These are phyloP conservation scores for Dothidotthia symphoricarpi DNA, from an alignment of 2,329 filamentous ascomycete genomes.

Conservation along the genomic window DNA sequence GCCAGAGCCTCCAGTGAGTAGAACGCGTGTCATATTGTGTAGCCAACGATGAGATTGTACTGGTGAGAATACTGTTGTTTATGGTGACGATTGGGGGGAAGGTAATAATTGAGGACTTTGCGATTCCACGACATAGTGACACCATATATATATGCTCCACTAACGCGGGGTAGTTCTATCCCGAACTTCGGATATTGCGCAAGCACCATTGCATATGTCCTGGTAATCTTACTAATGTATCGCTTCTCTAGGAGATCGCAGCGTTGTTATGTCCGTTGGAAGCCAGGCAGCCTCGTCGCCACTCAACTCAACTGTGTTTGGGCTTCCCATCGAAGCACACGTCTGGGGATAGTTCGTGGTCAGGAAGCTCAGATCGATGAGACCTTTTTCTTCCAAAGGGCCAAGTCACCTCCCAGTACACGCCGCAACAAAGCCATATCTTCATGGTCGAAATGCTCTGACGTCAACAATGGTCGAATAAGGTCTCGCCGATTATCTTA, in stretches of 20 bases:
- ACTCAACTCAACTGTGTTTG: constrained; percentile 4
- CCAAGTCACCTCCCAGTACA: constrained; percentile 18
- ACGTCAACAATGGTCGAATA: background rate
- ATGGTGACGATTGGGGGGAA: too few species aligned
- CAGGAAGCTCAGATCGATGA: constrained; percentile 5
- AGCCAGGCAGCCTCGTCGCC: constrained; percentile 8
- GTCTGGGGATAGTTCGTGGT: constrained; percentile 16
- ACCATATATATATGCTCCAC: constrained; percentile 13
- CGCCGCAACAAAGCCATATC: constrained; percentile 20
- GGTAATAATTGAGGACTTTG: background rate
- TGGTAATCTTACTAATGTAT: constrained; percentile 8
- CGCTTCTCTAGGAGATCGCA: background rate
- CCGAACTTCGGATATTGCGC: background rate
- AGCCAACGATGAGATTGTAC: background rate
- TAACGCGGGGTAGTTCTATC: constrained; percentile 8
- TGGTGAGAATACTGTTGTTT: background rate
- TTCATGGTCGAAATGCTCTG: constrained; percentile 10
- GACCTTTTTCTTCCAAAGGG: constrained; percentile 11
- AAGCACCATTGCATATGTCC: too few species aligned
- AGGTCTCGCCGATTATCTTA: background rate
- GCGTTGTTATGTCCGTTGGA: constrained; percentile 10
- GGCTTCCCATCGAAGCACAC: constrained; percentile 2
- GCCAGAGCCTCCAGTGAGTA: constrained; percentile 56
- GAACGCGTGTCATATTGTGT: constrained; percentile 39
- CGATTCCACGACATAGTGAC: constrained; percentile 1